A percentile compares a stretch with the other conserved stretches of the same genome.
Evolutionary conservation across 2,329 filamentous ascomycete genomes (phyloP).

Genomic region (Scedosporium aurantiacum): DNA sequence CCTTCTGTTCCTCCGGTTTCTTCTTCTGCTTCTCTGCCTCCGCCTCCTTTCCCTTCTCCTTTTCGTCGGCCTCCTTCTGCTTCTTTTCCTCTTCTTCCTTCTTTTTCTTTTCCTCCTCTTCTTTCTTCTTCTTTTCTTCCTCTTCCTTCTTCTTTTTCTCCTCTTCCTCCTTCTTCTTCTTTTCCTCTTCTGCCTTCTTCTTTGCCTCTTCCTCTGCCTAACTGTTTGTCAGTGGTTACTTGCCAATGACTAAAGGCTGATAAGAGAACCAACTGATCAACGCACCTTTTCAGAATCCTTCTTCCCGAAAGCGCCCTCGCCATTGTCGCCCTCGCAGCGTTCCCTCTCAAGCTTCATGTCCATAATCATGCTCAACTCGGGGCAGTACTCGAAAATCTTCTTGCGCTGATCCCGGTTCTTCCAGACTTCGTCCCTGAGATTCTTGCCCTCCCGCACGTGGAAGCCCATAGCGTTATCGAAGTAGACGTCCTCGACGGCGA

Average conservation of each 20-base stretch:
- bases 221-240: neutral
- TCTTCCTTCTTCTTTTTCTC: constrained; percentile 1
- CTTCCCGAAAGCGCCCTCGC: constrained; percentile 14
- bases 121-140: neutral
- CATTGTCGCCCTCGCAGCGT: constrained; percentile 28
- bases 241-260: neutral
- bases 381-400: constrained; percentile 43
- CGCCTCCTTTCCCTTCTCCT: constrained; percentile 8
- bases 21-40: constrained; percentile 3
- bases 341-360: constrained; percentile 44
- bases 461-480: constrained; percentile 42
- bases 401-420: constrained; percentile 29
- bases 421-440: constrained; percentile 35
- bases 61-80: constrained; percentile 2
- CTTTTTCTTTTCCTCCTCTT: neutral
- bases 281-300: constrained; percentile 7
- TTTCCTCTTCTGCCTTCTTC: neutral
- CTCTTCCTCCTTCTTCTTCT: constrained; percentile 4
- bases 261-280: neutral
- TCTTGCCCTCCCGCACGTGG: constrained; percentile 32
- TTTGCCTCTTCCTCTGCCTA: neutral
- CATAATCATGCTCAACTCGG: constrained; percentile 43
- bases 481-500: constrained; percentile 39
- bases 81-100: neutral
- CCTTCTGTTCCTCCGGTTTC: neutral